These are phyloP conservation scores for Orbilia javanica DNA, from an alignment of 2,329 filamentous ascomycete genomes.

Conservation along the genomic window DNA sequence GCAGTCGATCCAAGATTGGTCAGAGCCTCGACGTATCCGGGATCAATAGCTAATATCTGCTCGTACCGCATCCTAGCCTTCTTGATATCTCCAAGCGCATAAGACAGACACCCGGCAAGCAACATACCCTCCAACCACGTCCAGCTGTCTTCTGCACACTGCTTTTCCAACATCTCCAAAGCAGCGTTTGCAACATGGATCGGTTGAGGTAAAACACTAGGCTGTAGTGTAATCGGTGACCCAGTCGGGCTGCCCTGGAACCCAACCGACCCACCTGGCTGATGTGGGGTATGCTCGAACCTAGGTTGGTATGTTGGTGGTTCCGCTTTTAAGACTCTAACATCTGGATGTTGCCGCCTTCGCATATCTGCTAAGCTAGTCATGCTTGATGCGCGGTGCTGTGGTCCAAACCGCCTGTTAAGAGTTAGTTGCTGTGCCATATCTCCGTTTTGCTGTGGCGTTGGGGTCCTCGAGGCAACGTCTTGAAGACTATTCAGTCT, in stretches of 20 bases:
- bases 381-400: conserved; percentile 52
- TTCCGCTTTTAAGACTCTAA: conserved; percentile 50
- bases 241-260: conserved; percentile 41
- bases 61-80: conserved; percentile 69
- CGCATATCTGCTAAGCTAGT: conserved; percentile 45
- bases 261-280: background rate
- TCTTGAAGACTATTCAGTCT: conserved; percentile 51
- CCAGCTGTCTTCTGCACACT: conserved; percentile 85
- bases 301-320: conserved; percentile 46
- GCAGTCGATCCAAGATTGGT: conserved; percentile 93
- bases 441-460: conserved; percentile 14
- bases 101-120: conserved; percentile 89
- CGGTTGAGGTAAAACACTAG: conserved; percentile 38
- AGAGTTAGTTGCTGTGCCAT: background rate
- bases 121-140: conserved; percentile 94
- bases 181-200: conserved; percentile 71
- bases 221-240: conserved; percentile 42
- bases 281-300: conserved; percentile 32
- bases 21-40: conserved; percentile 78
- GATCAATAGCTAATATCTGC: conserved; percentile 72
- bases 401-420: conserved; percentile 39
- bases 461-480: conserved; percentile 23
- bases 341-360: conserved; percentile 42
- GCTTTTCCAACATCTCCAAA: conserved; percentile 77
- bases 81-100: conserved; percentile 66